phyloP scores from a whole-genome alignment of 2,329 filamentous ascomycete species.

The Botrytis pseudocinerea region DNA sequence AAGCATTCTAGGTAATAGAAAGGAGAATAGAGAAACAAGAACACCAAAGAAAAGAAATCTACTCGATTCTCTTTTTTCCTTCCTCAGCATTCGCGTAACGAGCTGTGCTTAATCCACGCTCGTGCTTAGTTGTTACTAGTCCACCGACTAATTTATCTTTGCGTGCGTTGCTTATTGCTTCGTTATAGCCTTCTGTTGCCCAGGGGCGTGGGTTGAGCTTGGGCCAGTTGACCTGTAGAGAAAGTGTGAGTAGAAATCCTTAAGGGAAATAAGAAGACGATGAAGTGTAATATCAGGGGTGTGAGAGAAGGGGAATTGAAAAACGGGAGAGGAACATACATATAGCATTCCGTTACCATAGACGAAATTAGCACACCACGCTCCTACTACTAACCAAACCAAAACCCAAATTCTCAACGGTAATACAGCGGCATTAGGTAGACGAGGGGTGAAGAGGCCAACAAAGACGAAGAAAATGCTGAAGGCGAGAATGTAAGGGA shows the following conservation, averaged over 20 bases:
- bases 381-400: slow-evolving; percentile 70
- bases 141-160: slow-evolving; percentile 80
- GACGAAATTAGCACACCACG: slow-evolving; percentile 76
- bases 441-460: slow-evolving; percentile 68
- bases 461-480: slow-evolving; percentile 82
- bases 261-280: neutral
- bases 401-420: slow-evolving; percentile 80
- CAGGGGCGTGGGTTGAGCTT: slow-evolving; percentile 89
- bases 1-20: slow-evolving; percentile 1
- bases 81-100: slow-evolving; percentile 86
- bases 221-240: slow-evolving; percentile 87
- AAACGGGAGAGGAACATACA: slow-evolving; percentile 58
- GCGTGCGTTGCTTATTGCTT: slow-evolving; percentile 77
- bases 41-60: slow-evolving; percentile 12
- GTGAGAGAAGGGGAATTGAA: neutral
- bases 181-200: slow-evolving; percentile 83
- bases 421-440: slow-evolving; percentile 74
- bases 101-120: slow-evolving; percentile 80
- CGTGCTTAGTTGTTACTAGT: slow-evolving; percentile 67
- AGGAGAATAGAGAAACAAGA: neutral
- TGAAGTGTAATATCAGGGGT: neutral
- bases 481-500: slow-evolving; percentile 79
- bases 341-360: slow-evolving; percentile 86
- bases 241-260: neutral
- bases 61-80: slow-evolving; percentile 95